A percentile compares a stretch with the other conserved stretches of the same genome.
These are phyloP conservation scores for Phialophora expanda DNA, from an alignment of 2,329 filamentous ascomycete genomes.

Conservation along the genomic window DNA sequence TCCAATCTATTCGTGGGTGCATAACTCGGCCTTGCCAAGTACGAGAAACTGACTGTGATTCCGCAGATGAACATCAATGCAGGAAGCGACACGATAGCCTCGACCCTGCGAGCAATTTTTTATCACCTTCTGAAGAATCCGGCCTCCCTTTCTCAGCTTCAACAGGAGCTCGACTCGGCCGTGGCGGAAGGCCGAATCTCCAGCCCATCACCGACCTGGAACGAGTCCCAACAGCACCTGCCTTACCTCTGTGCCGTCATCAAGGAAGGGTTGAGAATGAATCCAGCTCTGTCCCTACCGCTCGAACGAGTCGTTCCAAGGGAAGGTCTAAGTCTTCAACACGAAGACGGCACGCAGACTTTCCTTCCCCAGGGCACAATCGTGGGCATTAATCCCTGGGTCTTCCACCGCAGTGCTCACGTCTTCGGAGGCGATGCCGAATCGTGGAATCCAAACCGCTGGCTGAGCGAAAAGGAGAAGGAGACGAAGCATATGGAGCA, in stretches of 20 bases:
- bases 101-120: constrained; percentile 72
- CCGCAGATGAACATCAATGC: constrained; percentile 53
- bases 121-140: constrained; percentile 74
- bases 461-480: constrained; percentile 38
- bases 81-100: constrained; percentile 79
- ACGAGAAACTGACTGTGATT: constrained; percentile 1
- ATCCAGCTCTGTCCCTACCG: constrained; percentile 45
- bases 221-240: constrained; percentile 41
- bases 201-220: constrained; percentile 41
- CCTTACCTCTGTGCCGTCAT: constrained; percentile 45
- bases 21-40: neutral
- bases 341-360: constrained; percentile 34
- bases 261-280: constrained; percentile 48
- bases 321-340: constrained; percentile 42
- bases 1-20: constrained; percentile 35
- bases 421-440: constrained; percentile 40
- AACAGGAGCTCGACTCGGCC: constrained; percentile 41
- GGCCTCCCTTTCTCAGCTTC: constrained; percentile 38
- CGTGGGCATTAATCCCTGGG: constrained; percentile 45
- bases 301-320: constrained; percentile 46
- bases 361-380: constrained; percentile 42
- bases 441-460: constrained; percentile 42
- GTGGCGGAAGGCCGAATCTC: constrained; percentile 37
- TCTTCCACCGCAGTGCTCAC: constrained; percentile 40
- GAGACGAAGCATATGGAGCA: constrained; percentile 39